Evolutionary conservation across 1,284 basidiomycete genomes (phyloP), one percentile per base, ranked within the genome.

Genomic region (Erythrobasidium hasegawianum): DNA sequence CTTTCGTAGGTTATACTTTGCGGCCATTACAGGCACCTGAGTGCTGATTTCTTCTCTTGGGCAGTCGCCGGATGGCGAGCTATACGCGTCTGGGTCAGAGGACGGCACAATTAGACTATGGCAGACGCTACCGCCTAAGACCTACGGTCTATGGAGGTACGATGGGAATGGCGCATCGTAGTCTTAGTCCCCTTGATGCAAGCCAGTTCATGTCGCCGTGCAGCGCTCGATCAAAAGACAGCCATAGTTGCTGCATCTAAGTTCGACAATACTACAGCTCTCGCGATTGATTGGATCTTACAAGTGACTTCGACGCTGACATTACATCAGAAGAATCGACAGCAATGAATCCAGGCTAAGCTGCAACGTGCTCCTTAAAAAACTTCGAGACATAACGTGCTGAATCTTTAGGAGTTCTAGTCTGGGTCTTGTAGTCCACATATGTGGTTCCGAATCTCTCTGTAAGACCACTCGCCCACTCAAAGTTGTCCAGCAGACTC

Each of bases 31-130:
- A n/a, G n/a, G n/a, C n/a, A n/a, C n/a, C n/a, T n/a, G n/a, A n/a
- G n/a, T n/a, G n/a, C n/a, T n/a, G n/a, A n/a, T n/a, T n/a, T 70
- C 13, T 56, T 68, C 50, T 90, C 88, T 68, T 89, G 96, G 45
- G 72, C 98, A 89, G 79, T 90, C 88, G 75, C 96, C 95, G 0
- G 95, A 98, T 77, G 96, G 95, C n/a, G 94, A 98, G 81, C 84
- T 97, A 80, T 97, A 91, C 76, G 95, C 95, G 22, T 93, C 89
- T 74, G 96, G 95, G 57, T 92, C 89, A 73, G 95, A 92, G 86
- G 80, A 81, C 73, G 80, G 80, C 54, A 97, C 94, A 1, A 96
- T 97, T 74, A 86, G 94, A 59, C 81, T 97, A 57, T 97, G 95
- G 95, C 94, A 97, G 79, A 95, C 90, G 16, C 88, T 85, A 39